Conservation (phyloP, 2,329 filamentous ascomycete species). For the Curvularia hawaiiensis region DNA sequence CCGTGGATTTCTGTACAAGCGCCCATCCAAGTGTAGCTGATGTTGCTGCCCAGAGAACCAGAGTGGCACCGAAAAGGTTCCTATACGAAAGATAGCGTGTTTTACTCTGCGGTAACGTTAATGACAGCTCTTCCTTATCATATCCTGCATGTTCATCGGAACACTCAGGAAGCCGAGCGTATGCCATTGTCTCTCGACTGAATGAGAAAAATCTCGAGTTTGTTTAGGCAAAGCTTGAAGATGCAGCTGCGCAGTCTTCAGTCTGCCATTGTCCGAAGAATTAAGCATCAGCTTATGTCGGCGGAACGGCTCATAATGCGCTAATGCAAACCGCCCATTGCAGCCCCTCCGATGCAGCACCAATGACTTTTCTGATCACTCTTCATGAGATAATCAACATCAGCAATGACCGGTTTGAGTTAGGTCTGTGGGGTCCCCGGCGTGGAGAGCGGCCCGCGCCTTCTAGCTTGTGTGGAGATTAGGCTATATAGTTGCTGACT, state of each 20-base stretch:
- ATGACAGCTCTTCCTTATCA: background rate
- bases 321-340: background rate
- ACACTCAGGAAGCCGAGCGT: background rate
- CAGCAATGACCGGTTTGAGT: background rate
- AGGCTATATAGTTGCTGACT: constrained; percentile 11
- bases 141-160: background rate
- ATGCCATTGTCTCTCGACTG: constrained; percentile 1
- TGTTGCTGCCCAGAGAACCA: constrained; percentile 6
- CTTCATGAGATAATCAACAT: background rate
- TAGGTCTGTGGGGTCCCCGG: background rate
- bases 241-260: background rate
- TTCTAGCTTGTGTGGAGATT: constrained; percentile 2
- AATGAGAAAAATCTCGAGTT: background rate
- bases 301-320: background rate
- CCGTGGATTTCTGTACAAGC: background rate
- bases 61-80: constrained; percentile 1
- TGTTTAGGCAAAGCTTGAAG: background rate
- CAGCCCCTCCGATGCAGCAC: background rate
- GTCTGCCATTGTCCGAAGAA: background rate
- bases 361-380: background rate
- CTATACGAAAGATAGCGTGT: background rate
- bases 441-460: background rate
- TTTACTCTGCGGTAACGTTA: background rate
- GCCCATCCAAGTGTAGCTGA: constrained; percentile 3
- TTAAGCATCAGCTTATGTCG: constrained; percentile 1